Base-by-base conservation (phyloP, 805 yeast species). In the Candida boleticola region DNA sequence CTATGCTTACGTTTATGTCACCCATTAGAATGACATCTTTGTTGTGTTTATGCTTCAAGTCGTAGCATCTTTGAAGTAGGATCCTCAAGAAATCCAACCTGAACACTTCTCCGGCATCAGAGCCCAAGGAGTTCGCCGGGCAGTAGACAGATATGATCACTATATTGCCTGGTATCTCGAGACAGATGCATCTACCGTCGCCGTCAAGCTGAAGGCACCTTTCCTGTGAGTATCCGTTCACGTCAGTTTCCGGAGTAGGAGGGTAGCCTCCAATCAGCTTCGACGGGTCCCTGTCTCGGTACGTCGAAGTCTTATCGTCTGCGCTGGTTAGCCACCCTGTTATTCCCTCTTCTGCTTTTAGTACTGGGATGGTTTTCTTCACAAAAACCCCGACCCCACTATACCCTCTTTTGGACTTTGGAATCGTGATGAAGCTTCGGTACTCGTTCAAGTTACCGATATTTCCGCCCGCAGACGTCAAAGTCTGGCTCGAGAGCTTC, bases 301-400 rank as follows among this genome's bases (percentile, higher is more conserved):
- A 22, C 4, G 21, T 5, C 14, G 16, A 9, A 14, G 23, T 26
- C 22, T 30, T 36, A 22, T 39, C 40, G 3, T 35, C 37, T 4
- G 52, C 45, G 4, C 50, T 41, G 18, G 45, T 47, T 22, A 79
- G 53, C 41, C 66, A 63, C 0, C 98, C 99, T 0, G 97, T 85
- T 5, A 93, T 68, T 0, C 99, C 99, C 60, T 92, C 96, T 57
- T 93, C 98, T 0, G 90, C 97, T 48, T 77, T 79, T 2, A 76
- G 39, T 1, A 89, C 88, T 1, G 83, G 79, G 2, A 68, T 61
- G 36, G 89, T 65, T 29, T 14, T 18, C 17, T 17, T 19, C 2
- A 87, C 73, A 63, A 87, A 92, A 2, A 92, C 76, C 0, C 90
- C 95, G 1, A 92, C 97, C 0, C 99, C 99, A 42, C 92, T 79